Base-by-base conservation (phyloP, 1,284 basidiomycete species). In the Moniliophthora roreri region DNA sequence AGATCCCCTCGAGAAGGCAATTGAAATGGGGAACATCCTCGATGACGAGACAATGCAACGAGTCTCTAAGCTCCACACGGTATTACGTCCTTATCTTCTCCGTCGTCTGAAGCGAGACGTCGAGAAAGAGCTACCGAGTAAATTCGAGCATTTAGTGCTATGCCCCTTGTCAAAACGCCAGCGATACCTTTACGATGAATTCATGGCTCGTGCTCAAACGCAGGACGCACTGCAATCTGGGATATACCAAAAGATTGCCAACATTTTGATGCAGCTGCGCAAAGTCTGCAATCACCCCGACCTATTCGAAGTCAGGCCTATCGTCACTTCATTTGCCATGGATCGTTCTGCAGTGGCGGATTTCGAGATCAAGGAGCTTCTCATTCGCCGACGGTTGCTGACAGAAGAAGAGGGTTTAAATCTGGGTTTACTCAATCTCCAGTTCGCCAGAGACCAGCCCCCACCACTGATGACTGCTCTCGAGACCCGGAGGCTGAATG, bases 271-370 rank as follows among this genome's bases (percentile, higher is more conserved):
- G 95, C 96, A 98, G 67, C 79, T 97, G 18, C 83, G 93, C 49
- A 95, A 95, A 72, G 93, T 95, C 37, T 96, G 95, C 76, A 97
- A 97, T 63, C 95, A 98, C 66, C 95, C 95, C 0, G 91, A 98
- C 66, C 77, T 98, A 20, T 98, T 98, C 68, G 96, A 98, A 71
- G 91, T 96, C 16, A 84, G 95, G 39, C 94, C 94, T 0, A 93
- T 98, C 60, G 84, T 93, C 41, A 98, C 95, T 1, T 94, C 93
- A 6, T 96, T 98, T 68, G 86, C 89, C 0, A 93, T 95, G 88
- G 72, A 80, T 35, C 82, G 84, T 26, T 91, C 92, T 20, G 92
- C 89, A 3, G 76, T 89, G 18, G 85, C 87, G 15, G 89, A 92
- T 57, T 98, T 84, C 64, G 92, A 95, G 72, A 91, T 95, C 70